These are phyloP conservation scores for Coniochaeta ligniaria DNA, from an alignment of 2,329 filamentous ascomycete species.

Conservation along the genomic window DNA sequence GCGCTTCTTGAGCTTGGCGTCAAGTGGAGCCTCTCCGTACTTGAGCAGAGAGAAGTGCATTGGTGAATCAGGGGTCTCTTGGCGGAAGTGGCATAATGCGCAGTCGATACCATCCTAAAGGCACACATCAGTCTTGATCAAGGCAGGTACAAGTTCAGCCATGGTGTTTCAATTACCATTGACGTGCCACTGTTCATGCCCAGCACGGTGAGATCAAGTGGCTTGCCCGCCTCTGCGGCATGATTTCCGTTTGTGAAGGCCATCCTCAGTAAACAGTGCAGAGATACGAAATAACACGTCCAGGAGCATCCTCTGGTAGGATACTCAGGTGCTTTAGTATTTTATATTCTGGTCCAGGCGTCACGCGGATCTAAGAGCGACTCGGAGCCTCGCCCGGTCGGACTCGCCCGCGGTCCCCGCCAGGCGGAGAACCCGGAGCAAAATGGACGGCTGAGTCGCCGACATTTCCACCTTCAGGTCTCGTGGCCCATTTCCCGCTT, in stretches of 20 bases:
- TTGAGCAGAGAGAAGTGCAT: slow-evolving; percentile 51
- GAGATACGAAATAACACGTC: background rate
- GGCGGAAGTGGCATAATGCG: slow-evolving; percentile 48
- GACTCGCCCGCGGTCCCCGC: background rate
- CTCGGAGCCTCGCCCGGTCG: background rate
- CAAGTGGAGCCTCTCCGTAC: slow-evolving; percentile 49
- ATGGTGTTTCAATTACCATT: slow-evolving; percentile 24
- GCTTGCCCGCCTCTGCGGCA: slow-evolving; percentile 3
- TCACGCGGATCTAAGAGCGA: background rate
- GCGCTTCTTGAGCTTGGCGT: slow-evolving; percentile 44
- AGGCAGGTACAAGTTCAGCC: background rate
- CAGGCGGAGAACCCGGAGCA: background rate
- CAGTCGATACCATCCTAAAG: slow-evolving; percentile 55
- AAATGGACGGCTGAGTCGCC: background rate
- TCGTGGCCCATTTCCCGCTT: too few species aligned
- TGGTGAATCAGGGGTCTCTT: slow-evolving; percentile 39
- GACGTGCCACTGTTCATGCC: slow-evolving; percentile 47
- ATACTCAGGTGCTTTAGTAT: background rate
- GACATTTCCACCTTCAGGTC: background rate
- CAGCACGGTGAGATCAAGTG: slow-evolving; percentile 43
- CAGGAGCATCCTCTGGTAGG: background rate
- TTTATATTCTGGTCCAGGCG: background rate
- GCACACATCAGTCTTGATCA: background rate
- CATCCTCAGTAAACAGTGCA: background rate
- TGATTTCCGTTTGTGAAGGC: background rate